Conservation (phyloP, 495 filamentous ascomycete genomes). For the Aspergillus leporis region DNA sequence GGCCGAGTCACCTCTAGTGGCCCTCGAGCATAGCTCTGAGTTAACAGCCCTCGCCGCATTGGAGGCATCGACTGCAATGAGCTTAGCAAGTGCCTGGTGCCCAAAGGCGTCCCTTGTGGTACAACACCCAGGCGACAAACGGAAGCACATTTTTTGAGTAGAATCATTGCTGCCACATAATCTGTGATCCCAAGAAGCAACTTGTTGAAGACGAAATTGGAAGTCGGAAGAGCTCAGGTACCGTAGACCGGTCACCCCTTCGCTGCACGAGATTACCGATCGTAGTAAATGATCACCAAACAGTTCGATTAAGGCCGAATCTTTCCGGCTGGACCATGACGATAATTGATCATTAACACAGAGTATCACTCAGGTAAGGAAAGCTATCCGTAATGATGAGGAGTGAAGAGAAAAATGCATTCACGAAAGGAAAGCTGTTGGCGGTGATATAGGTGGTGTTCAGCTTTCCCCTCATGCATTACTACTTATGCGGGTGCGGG, state of each 20-base stretch:
- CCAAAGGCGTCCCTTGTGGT: background rate
- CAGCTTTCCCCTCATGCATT: background rate
- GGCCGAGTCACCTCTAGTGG: slow-evolving; percentile 37
- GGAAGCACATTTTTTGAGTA: background rate
- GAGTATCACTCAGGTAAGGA: too few species aligned
- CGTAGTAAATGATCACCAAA: background rate
- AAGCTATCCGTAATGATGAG: too few species aligned
- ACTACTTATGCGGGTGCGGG: background rate
- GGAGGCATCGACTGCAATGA: background rate
- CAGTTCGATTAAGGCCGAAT: background rate
- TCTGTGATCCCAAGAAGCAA: background rate
- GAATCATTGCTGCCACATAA: background rate
- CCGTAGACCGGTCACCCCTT: background rate
- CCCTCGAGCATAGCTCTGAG: slow-evolving; percentile 48
- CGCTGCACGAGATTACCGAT: background rate
- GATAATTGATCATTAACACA: too few species aligned
- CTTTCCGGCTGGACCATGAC: background rate
- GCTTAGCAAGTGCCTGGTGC: background rate
- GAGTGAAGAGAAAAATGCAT: too few species aligned
- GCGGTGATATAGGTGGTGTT: background rate
- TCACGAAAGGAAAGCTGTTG: too few species aligned
- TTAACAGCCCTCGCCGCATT: slow-evolving; percentile 37
- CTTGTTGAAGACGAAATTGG: background rate
- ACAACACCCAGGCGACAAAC: background rate
- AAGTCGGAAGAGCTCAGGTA: background rate